Evolutionary conservation across 1,139 yeast species (phyloP), one percentile per base, ranked within the genome.

Genomic region (Yamadazyma friedrichii): DNA sequence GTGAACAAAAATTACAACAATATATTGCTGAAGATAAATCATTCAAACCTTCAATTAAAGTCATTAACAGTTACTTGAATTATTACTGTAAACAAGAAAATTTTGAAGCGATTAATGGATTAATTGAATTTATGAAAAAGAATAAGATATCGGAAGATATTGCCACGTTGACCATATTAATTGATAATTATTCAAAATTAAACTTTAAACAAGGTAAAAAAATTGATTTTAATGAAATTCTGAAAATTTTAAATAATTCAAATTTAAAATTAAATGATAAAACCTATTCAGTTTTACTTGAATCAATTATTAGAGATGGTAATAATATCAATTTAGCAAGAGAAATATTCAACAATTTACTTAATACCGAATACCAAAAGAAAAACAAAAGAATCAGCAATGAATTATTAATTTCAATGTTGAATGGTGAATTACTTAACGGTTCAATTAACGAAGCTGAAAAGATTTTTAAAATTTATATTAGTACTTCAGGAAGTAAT

Each of bases 91-190:
- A 59, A 33, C 36, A 33, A 11, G 55, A 60, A 39, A 68, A 70
- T 50, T 62, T 58, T 44, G 51, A 59, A 24, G 72, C 76, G 3
- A 70, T 70, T 12, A 69, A 65, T 38, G 72, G 70, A 4, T 62
- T 71, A 35, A 49, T 69, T 36, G 49, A 59, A 32, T 71, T 60
- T 53, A 71, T 71, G 76, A 55, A 58, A 42, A 49, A 52, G 26
- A 42, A 66, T 29, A 62, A 68, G n/a, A 62, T 83, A 29, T 56
- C 68, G 28, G 86, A 84, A 24, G 88, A 82, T 55, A 70, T 80
- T 38, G 81, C 80, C 12, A 83, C 93, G 1, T 79, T 80, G 58
- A 76, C 91, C n/a, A 75, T 76, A 31, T 62, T 84, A 27, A 70
- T 84, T 41, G 82, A 83, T 54, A 61, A 74, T 40, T 69, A 76